Evolutionary conservation across 2,329 filamentous ascomycete genomes (phyloP).

Genomic region (Neofusicoccum sp.): DNA sequence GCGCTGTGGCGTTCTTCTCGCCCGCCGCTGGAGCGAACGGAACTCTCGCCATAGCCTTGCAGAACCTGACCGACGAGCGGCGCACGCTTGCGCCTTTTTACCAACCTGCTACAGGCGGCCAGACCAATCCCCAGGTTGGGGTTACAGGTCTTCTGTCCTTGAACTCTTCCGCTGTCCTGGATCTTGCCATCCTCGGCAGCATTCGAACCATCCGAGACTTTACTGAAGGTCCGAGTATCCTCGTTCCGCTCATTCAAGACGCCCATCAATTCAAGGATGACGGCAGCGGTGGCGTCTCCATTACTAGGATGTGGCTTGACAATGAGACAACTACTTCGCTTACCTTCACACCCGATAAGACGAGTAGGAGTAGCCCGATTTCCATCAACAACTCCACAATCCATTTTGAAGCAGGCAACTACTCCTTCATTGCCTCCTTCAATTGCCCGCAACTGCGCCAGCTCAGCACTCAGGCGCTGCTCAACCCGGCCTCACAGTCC

Average conservation of each 20-base stretch:
- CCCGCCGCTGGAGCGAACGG: slow-evolving; percentile 55
- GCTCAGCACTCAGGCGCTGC: slow-evolving; percentile 49
- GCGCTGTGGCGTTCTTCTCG: slow-evolving; percentile 56
- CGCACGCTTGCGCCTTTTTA: slow-evolving; percentile 51
- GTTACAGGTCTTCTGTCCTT: slow-evolving; percentile 55
- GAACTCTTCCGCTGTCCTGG: slow-evolving; percentile 57
- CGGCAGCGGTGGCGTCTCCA: slow-evolving; percentile 44
- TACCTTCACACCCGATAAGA: slow-evolving; percentile 42
- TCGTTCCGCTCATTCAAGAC: slow-evolving; percentile 56
- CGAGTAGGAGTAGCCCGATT: slow-evolving; percentile 21
- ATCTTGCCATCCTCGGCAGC: slow-evolving; percentile 59
- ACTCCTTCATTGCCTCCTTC: slow-evolving; percentile 58
- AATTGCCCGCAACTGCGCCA: slow-evolving; percentile 63
- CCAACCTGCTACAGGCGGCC: slow-evolving; percentile 24
- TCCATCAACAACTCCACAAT: slow-evolving; percentile 40
- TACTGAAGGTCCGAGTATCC: slow-evolving; percentile 55
- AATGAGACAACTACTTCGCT: slow-evolving; percentile 58
- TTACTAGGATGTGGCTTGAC: slow-evolving; percentile 61
- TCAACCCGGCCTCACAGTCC: slow-evolving; percentile 48
- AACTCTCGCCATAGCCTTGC: slow-evolving; percentile 52
- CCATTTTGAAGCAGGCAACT: slow-evolving; percentile 53
- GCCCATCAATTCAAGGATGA: slow-evolving; percentile 45
- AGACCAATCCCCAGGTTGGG: slow-evolving; percentile 49
- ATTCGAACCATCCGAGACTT: slow-evolving; percentile 63
- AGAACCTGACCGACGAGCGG: slow-evolving; percentile 47